Percentiles rank a stretch among this genome's conserved stretches.
Evolutionary conservation across 257 asterid species (phyloP).

Genomic region (Solanum dulcamara): DNA sequence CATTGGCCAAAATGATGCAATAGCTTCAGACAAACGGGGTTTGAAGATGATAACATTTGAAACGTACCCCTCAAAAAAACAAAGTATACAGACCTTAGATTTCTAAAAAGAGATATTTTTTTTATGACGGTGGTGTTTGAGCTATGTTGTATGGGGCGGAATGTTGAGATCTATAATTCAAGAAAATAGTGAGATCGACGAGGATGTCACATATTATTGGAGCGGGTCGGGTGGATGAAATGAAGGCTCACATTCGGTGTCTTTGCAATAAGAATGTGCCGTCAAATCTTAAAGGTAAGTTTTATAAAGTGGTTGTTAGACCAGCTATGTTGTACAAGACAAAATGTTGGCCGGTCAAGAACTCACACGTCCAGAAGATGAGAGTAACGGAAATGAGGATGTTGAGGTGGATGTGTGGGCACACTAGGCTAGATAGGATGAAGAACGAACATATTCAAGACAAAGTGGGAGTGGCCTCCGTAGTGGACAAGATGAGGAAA

Average conservation of each 20-base stretch:
- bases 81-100: neutral
- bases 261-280: neutral
- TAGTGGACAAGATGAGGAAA: neutral
- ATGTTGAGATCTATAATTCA: neutral
- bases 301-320: neutral
- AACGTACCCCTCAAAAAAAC: neutral
- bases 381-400: neutral
- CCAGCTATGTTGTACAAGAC: neutral
- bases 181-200: neutral
- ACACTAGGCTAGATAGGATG: neutral
- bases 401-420: neutral
- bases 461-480: neutral
- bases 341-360: neutral
- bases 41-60: neutral
- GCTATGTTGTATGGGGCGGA: neutral
- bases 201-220: neutral
- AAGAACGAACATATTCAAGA: neutral
- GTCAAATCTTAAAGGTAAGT: neutral
- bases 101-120: neutral
- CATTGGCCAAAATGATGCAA: neutral
- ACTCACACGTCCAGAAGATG: neutral
- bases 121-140: neutral
- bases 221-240: neutral
- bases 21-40: neutral
- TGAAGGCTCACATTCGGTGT: neutral